A percentile compares a stretch with the other conserved stretches of the same genome.
phyloP scores from a whole-genome alignment of 108 stramenopile genomes.

The Nannochloropsis granulata region DNA sequence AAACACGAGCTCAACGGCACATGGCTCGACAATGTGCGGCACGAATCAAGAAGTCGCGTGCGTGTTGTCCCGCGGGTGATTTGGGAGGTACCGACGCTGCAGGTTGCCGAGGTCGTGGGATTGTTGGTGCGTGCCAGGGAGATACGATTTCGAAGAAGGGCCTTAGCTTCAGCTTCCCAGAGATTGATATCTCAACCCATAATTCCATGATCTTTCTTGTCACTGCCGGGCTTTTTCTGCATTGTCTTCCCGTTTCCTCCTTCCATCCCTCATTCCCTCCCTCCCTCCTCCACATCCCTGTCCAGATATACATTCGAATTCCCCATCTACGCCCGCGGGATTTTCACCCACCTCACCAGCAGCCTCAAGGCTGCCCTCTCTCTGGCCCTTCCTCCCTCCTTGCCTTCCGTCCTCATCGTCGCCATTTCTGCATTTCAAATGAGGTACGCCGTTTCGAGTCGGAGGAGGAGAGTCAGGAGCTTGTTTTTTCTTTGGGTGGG shows the following conservation, averaged over 20 bases:
- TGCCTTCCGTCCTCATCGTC: background rate
- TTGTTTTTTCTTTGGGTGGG: background rate
- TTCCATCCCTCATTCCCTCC: background rate
- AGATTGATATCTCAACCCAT: no score
- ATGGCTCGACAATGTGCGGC: background rate
- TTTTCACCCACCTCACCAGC: background rate
- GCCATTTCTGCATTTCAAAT: background rate
- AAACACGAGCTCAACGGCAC: background rate
- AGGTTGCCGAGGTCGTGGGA: background rate
- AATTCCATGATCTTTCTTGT: no score
- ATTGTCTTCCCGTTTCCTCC: background rate
- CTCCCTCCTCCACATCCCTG: background rate
- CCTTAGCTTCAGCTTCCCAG: no score
- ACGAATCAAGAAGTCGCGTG: background rate
- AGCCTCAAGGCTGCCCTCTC: background rate
- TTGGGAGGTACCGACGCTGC: background rate
- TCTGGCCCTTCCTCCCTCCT: background rate
- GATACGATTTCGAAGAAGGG: no score
- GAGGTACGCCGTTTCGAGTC: background rate
- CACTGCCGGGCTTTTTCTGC: no score
- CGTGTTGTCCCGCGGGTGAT: background rate
- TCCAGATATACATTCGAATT: background rate
- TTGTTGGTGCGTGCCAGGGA: background rate
- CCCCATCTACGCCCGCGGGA: background rate
- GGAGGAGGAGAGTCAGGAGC: background rate